A percentile compares a stretch with the other conserved stretches of the same genome.
phyloP scores from a whole-genome alignment of 169 alveolate genomes.

The Theileria parva region DNA sequence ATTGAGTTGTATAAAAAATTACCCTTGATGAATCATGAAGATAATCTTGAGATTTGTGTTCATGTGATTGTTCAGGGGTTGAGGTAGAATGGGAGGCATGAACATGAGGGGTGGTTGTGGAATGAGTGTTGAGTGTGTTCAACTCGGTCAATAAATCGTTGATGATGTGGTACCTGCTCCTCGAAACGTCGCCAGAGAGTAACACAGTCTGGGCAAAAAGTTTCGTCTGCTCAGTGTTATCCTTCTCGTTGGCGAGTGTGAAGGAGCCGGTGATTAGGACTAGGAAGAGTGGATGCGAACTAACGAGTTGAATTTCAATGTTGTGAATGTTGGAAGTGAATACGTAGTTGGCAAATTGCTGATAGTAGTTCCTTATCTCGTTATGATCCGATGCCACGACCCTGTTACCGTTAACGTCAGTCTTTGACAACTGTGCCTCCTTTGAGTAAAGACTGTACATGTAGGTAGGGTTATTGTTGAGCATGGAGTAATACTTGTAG shows the following conservation, averaged over 20 bases:
- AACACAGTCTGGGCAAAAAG: constrained; percentile 37
- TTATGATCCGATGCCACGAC: constrained; percentile 51
- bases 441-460: constrained; percentile 46
- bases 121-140: neutral
- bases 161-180: constrained; percentile 51
- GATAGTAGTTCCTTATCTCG: constrained; percentile 56
- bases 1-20: neutral
- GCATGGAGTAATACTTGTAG: constrained; percentile 54
- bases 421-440: constrained; percentile 48
- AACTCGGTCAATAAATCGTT: constrained; percentile 41
- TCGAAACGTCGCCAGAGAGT: constrained; percentile 51
- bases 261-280: constrained; percentile 34
- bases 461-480: constrained; percentile 54
- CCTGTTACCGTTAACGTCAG: constrained; percentile 48
- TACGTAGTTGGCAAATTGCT: constrained; percentile 30
- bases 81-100: neutral
- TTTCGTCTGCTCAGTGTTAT: constrained; percentile 14
- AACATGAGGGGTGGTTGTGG: neutral
- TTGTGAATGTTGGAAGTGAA: constrained; percentile 38
- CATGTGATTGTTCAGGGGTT: neutral
- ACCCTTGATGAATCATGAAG: neutral
- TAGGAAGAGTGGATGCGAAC: constrained; percentile 17
- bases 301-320: constrained; percentile 44
- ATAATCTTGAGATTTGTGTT: neutral
- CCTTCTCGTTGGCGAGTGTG: constrained; percentile 22